Percentiles rank a stretch among this genome's conserved stretches.
These are phyloP conservation scores for Cutaneotrichosporon mucoides DNA, from an alignment of 1,284 basidiomycete genomes.

Conservation along the genomic window DNA sequence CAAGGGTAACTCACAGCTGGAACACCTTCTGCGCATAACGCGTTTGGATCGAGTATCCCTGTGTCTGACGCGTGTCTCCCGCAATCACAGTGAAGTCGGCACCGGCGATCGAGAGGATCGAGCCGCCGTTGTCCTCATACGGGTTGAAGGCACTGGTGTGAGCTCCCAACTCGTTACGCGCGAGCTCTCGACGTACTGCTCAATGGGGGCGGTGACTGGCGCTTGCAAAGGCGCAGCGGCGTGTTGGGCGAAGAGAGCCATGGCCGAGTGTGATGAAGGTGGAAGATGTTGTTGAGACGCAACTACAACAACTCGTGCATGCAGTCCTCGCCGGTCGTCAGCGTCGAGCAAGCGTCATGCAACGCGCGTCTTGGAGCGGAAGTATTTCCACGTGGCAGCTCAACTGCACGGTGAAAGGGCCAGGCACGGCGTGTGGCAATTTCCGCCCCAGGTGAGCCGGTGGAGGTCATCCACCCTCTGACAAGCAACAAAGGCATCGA, in stretches of 20 bases:
- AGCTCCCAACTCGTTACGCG: not conserved
- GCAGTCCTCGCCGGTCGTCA: conserved; percentile 2
- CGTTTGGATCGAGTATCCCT: conserved; percentile 92
- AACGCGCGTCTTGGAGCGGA: conserved; percentile 16
- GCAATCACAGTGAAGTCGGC: conserved; percentile 88
- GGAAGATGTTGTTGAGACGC: not conserved
- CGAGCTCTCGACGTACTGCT: conserved; percentile 34
- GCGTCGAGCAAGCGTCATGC: conserved; percentile 8
- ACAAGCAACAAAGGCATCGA: not conserved
- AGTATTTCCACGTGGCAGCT: no score
- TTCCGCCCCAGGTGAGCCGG: not conserved
- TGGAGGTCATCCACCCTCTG: not conserved
- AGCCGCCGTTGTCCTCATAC: conserved; percentile 86
- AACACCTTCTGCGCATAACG: conserved; percentile 74
- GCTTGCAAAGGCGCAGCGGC: conserved; percentile 14
- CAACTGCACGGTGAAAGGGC: no score
- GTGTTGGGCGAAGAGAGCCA: conserved; percentile 37
- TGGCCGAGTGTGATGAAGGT: conserved; percentile 18
- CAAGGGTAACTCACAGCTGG: conserved; percentile 46
- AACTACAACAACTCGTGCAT: not conserved
- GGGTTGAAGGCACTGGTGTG: conserved; percentile 63
- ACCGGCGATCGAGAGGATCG: conserved; percentile 90
- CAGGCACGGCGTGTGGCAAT: conserved; percentile 4
- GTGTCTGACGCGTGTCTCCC: conserved; percentile 88
- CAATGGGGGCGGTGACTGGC: conserved; percentile 33